Evolutionary conservation across 2,329 filamentous ascomycete species (phyloP), one percentile per base, ranked within the genome.

Genomic region (Thermomyces lanuginosus): DNA sequence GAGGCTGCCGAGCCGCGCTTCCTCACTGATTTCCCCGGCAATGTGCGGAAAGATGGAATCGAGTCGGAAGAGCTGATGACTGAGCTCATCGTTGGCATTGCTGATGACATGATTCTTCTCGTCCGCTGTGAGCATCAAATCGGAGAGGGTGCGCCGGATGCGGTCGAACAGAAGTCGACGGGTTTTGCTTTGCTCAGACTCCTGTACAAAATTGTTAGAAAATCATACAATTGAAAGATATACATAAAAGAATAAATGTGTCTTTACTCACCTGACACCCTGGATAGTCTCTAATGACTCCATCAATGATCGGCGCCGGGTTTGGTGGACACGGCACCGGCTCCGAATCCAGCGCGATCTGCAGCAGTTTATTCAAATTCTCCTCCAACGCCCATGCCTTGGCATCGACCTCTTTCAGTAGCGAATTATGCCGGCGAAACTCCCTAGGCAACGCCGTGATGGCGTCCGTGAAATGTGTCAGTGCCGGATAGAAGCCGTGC

Each of bases 21-120:
- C 83, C 35, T 93, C 83, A 53, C 81, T 92, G 45, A 98, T 81
- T 51, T 98, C 89, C 33, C 66, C 63, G 37, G 91, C 77, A 31
- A 95, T 70, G 53, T 84, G 75, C 11, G 82, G 76, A 65, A 79
- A 92, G 16, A 91, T 76, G 40, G 79, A 76, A 47, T 92, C 79
- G 45, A 93, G 72, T 27, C 91, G 80, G 33, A 69, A 61, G 18
- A 93, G 65, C 45, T 93, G 83, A 46, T 79, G 80, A 38, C 81
- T 72, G 8, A 95, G 69, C 23, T 84, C 81, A 40, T 92, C 80
- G 43, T 86, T 89, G 29, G 89, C 86, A 9, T 86, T 91, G 19
- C 80, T 77, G 30, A 95, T 77, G 40, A 98, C 89, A 41, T 93
- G 84, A 40, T 93, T 92, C 58, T 98, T 98, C 56, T 98, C 89